These are phyloP conservation scores for Kuraishia ogatae DNA, from an alignment of 805 yeast genomes.

Conservation along the genomic window DNA sequence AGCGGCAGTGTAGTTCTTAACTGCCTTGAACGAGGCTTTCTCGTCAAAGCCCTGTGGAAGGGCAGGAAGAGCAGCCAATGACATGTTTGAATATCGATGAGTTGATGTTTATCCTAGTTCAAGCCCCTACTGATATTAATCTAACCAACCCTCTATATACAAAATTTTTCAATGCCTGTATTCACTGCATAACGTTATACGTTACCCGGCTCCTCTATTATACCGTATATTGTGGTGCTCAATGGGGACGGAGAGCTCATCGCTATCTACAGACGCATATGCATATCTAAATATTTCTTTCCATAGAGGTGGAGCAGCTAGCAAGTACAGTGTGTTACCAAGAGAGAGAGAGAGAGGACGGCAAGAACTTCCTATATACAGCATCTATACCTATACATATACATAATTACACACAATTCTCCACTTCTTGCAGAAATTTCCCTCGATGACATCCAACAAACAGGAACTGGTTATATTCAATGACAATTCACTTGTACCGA, in stretches of 20 bases:
- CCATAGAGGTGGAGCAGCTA: no score
- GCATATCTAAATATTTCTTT: no score
- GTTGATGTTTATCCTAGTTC: neutral
- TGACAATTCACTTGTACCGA: constrained; percentile 38
- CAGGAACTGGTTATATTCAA: constrained; percentile 51
- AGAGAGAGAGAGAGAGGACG: no score
- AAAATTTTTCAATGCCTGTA: neutral
- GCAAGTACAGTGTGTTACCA: no score
- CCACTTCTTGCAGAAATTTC: neutral
- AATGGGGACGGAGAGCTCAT: no score
- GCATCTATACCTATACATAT: no score
- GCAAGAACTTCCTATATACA: no score
- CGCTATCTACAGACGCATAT: no score
- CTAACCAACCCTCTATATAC: neutral
- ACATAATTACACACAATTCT: no score
- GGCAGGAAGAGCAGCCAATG: constrained; percentile 46
- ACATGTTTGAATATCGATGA: constrained; percentile 16
- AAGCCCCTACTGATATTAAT: neutral
- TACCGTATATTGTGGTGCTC: neutral
- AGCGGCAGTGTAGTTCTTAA: constrained; percentile 45
- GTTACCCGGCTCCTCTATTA: neutral
- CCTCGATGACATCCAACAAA: constrained; percentile 6
- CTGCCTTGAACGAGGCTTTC: constrained; percentile 42
- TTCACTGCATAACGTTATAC: neutral
- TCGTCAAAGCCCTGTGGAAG: neutral